A percentile compares a stretch with the other conserved stretches of the same genome.
phyloP scores from a whole-genome alignment of 345 rosid genomes.

The Physaria fendleri region DNA sequence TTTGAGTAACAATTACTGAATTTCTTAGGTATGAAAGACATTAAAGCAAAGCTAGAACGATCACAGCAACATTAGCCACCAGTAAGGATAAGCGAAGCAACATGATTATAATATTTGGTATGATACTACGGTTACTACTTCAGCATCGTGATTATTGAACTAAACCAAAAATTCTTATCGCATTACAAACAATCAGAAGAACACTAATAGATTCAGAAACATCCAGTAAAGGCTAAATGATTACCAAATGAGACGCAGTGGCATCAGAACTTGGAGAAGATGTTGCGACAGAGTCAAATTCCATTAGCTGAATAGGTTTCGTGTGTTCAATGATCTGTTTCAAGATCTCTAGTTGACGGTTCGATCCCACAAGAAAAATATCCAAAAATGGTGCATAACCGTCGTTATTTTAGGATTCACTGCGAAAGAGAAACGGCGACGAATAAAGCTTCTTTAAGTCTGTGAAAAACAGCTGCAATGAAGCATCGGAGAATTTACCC shows the following conservation, averaged over 20 bases:
- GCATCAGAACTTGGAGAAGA: slow-evolving; percentile 14
- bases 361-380: slow-evolving; percentile 7
- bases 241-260: slow-evolving; percentile 24
- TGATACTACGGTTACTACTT: too few species aligned
- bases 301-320: slow-evolving; percentile 13
- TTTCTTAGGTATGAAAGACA: background rate
- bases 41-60: background rate
- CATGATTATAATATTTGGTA: background rate
- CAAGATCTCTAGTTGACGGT: slow-evolving; percentile 21
- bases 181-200: slow-evolving; percentile 3
- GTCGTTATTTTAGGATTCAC: background rate
- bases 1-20: background rate
- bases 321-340: slow-evolving; percentile 12
- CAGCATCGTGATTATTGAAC: slow-evolving; percentile 4
- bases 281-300: slow-evolving; percentile 3
- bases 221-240: background rate
- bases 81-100: background rate
- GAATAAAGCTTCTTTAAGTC: slow-evolving; percentile 7
- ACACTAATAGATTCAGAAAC: background rate
- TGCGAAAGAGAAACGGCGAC: background rate
- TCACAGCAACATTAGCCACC: background rate
- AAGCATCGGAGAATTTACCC: slow-evolving; percentile 25
- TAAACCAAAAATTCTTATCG: slow-evolving; percentile 11
- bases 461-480: background rate
- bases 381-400: slow-evolving; percentile 12